These are phyloP conservation scores for Xylaria sp. DNA, from an alignment of 2,329 filamentous ascomycete genomes.

Conservation along the genomic window DNA sequence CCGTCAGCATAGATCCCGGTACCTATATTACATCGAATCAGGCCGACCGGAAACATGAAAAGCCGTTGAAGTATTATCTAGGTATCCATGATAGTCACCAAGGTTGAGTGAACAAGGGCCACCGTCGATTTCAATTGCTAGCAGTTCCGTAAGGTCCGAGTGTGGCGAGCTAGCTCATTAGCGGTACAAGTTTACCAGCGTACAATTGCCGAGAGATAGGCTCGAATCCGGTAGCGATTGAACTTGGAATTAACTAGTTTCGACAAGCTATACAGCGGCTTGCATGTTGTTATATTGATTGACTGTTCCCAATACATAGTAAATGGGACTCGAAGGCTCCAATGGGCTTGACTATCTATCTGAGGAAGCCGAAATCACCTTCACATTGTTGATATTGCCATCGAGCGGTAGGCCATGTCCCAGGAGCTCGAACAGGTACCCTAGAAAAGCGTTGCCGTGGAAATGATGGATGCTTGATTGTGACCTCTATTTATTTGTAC, in stretches of 20 bases:
- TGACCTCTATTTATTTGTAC: conserved; percentile 50
- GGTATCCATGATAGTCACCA: neutral
- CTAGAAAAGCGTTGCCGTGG: conserved; percentile 32
- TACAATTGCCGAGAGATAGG: conserved; percentile 11
- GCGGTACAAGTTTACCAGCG: conserved; percentile 19
- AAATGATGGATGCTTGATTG: conserved; percentile 44
- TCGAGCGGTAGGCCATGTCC: conserved; percentile 34
- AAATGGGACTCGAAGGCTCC: conserved; percentile 33
- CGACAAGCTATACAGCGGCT: conserved; percentile 24
- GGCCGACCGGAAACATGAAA: neutral
- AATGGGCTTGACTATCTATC: conserved; percentile 31
- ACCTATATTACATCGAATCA: neutral
- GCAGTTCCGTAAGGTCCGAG: conserved; percentile 20
- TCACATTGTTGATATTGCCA: conserved; percentile 34
- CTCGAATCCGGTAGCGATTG: conserved; percentile 33
- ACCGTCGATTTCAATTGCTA: conserved; percentile 28
- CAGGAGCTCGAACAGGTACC: conserved; percentile 39
- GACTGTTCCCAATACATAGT: conserved; percentile 28
- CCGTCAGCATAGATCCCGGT: neutral
- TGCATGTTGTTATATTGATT: conserved; percentile 31
- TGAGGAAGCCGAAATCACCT: conserved; percentile 33
- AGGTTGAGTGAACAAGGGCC: neutral
- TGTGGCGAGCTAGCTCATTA: conserved; percentile 1
- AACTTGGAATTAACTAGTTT: conserved; percentile 32
- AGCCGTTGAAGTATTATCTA: neutral